Percentiles rank a stretch among this genome's conserved stretches.
Evolutionary conservation across 2,329 filamentous ascomycete species (phyloP).

Genomic region (Stromatinia cepivora): DNA sequence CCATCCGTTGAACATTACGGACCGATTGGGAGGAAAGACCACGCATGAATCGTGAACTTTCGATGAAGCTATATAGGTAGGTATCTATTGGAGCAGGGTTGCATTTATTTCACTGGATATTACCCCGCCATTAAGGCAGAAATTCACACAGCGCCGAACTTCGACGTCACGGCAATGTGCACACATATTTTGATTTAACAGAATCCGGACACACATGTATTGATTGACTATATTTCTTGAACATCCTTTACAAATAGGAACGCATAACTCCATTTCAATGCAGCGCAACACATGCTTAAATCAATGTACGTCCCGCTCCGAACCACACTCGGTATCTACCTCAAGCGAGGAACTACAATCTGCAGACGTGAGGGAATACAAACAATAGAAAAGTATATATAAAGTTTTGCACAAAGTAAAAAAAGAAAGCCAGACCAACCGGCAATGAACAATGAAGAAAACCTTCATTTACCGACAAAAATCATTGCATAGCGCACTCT

Average conservation of each 20-base stretch:
- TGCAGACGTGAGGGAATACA: background rate
- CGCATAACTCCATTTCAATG: background rate
- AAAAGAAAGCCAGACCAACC: background rate
- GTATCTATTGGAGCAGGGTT: background rate
- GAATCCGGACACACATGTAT: background rate
- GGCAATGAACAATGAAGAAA: background rate
- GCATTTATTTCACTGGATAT: background rate
- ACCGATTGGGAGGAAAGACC: background rate
- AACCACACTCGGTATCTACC: background rate
- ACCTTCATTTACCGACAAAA: background rate
- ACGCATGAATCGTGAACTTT: background rate
- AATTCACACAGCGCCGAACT: background rate
- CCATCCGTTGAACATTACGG: fast-evolving
- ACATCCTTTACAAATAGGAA: background rate
- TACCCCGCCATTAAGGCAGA: background rate
- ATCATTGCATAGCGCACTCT: background rate
- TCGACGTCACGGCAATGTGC: background rate
- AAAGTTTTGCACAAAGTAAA: background rate
- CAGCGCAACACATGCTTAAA: background rate
- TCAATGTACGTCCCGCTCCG: background rate
- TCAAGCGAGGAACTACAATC: background rate
- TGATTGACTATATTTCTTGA: background rate
- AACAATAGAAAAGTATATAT: background rate
- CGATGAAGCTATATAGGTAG: background rate
- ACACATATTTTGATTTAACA: background rate